Evolutionary conservation across 805 yeast genomes (phyloP).

Genomic region (Candida germanica): DNA sequence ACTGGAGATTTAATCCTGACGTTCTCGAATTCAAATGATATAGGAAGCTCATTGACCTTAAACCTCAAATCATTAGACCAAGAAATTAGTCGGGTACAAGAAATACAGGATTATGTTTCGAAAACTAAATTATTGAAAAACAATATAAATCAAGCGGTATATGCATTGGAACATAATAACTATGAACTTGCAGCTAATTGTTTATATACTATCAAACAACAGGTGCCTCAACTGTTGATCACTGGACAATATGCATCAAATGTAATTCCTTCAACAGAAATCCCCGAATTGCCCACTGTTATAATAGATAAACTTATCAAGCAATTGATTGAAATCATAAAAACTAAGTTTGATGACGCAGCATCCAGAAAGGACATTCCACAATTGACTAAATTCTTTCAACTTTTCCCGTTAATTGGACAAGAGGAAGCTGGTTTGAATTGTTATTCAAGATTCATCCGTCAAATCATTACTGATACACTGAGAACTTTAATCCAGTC

Average conservation of each 20-base stretch:
- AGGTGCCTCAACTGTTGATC: conserved; percentile 52
- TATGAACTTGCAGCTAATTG: conserved; percentile 80
- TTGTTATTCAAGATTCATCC: conserved; percentile 81
- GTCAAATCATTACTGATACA: conserved; percentile 78
- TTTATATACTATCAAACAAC: conserved; percentile 38
- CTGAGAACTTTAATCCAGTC: conserved; percentile 61
- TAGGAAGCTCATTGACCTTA: conserved; percentile 65
- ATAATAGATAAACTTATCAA: conserved; percentile 57
- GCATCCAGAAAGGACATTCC: conserved; percentile 64
- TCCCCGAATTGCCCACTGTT: conserved; percentile 72
- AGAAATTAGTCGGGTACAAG: conserved; percentile 63
- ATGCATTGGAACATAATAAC: conserved; percentile 63
- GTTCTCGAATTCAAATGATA: conserved; percentile 57
- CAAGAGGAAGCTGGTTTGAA: conserved; percentile 68
- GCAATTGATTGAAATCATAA: conserved; percentile 56
- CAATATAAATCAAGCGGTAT: conserved; percentile 60
- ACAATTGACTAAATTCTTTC: conserved; percentile 73
- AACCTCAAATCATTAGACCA: conserved; percentile 67
- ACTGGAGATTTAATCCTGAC: conserved; percentile 55
- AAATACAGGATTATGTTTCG: conserved; percentile 61
- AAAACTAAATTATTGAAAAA: conserved; percentile 64
- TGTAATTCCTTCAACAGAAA: conserved; percentile 81
- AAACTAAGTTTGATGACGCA: conserved; percentile 64
- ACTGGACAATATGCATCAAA: conserved; percentile 69
- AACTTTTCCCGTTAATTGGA: conserved; percentile 82